Conservation (phyloP, 73 alveolate genomes). For the Stentor roeselii region DNA sequence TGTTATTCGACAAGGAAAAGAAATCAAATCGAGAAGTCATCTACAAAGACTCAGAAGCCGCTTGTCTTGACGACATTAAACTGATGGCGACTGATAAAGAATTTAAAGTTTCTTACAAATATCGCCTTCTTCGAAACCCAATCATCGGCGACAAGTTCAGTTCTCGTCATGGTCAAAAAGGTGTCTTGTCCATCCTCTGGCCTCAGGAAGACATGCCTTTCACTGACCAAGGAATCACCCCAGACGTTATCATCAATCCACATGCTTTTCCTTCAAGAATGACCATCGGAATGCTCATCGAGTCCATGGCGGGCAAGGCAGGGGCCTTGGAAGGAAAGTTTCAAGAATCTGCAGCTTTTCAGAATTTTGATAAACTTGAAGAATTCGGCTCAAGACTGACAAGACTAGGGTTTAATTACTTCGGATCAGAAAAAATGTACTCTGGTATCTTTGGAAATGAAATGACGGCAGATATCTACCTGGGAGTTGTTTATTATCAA, state of each 20-base stretch:
- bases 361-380: constrained; percentile 90
- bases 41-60: constrained; percentile 93
- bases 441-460: constrained; percentile 96
- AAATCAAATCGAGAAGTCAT: constrained; percentile 51
- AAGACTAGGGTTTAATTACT: constrained; percentile 92
- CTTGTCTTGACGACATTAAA: constrained; percentile 84
- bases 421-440: constrained; percentile 98
- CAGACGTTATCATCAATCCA: constrained; percentile 99
- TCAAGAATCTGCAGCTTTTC: constrained; percentile 86
- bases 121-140: constrained; percentile 93
- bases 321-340: constrained; percentile 77
- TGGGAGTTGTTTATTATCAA: constrained; percentile 99
- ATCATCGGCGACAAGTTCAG: constrained; percentile 99
- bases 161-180: constrained; percentile 99
- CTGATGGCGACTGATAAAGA: constrained; percentile 65
- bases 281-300: constrained; percentile 99
- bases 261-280: constrained; percentile 99
- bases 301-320: constrained; percentile 93
- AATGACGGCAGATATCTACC: constrained; percentile 95
- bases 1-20: constrained; percentile 52
- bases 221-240: constrained; percentile 97
- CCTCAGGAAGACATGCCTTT: constrained; percentile 99
- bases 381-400: constrained; percentile 87
- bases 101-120: constrained; percentile 70
- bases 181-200: constrained; percentile 97